Conservation (phyloP, 2,329 filamentous ascomycete species). For the Pseudopyrenochaeta lycopersici region DNA sequence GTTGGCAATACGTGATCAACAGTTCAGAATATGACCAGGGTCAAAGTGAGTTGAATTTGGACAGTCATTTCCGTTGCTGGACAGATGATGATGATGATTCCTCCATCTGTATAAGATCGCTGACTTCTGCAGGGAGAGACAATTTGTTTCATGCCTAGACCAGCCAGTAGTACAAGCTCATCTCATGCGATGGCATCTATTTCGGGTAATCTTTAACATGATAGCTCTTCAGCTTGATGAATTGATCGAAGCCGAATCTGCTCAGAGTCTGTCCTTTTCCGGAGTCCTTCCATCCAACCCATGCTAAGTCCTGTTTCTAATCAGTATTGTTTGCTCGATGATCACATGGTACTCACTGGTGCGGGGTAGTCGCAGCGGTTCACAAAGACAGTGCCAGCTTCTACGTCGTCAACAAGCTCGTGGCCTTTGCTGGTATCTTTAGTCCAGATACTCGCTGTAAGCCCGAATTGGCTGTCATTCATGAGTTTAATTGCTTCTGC, state of each 20-base stretch:
- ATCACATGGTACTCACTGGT: constrained; percentile 70
- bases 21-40: background rate
- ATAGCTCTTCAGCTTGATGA: constrained; percentile 95
- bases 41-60: background rate
- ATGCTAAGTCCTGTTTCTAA: constrained; percentile 79
- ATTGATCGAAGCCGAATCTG: constrained; percentile 91
- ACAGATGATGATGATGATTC: constrained; percentile 3
- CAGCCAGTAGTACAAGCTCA: constrained; percentile 15
- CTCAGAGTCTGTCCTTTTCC: constrained; percentile 91
- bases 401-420: constrained; percentile 79
- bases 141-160: constrained; percentile 15
- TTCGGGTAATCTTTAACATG: constrained; percentile 83
- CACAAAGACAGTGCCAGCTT: constrained; percentile 95
- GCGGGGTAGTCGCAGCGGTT: constrained; percentile 93
- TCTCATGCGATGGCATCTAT: constrained; percentile 42
- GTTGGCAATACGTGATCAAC: background rate
- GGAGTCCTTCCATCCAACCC: constrained; percentile 98
- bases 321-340: constrained; percentile 14
- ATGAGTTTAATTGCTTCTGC: constrained; percentile 83
- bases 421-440: constrained; percentile 81
- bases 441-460: constrained; percentile 98
- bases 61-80: background rate
- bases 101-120: background rate
- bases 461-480: constrained; percentile 94
- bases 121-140: constrained; percentile 21